Evolutionary conservation across 768 basidiomycete genomes (phyloP), one percentile per base, ranked within the genome.

Genomic region (Boletus patriciae): DNA sequence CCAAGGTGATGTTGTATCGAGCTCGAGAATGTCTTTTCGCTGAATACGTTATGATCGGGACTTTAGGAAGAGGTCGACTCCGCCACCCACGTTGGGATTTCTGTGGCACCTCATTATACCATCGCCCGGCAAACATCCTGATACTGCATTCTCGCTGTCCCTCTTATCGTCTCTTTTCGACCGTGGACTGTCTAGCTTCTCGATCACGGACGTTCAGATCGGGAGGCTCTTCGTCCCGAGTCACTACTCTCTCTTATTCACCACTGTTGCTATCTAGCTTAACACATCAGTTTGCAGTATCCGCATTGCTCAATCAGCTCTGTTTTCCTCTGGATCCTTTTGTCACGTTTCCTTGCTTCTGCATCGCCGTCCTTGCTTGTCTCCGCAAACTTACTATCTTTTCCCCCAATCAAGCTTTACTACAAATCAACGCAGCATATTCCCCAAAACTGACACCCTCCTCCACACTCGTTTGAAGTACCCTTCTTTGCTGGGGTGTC

Each of bases 1-100:
- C 54, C 58, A 71, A 70, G 69, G 69, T 70, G 66, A 70, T 50
- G 66, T 70, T 55, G 62, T 62, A 57, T 58, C 60, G 45, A 70
- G 54, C 47, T 68, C 31, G 50, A 51, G 58, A 50, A 55, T 58
- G 46, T 43, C 41, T 46, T 45, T 43, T 37, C 8, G 46, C 67
- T 70, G 59, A 70, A 70, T 44, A 40, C 52, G 49, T 42, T 34
- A n/a, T 52, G 51, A 53, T 58, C 31, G 48, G 52, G 60, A 15
- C 57, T 60, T 44, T 51, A 62, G 58, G 58, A 61, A 67, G 62
- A 25, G 61, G 62, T 55, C 41, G 46, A 46, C 49, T 55, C 54
- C 58, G 53, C 57, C 52, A 47, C 34, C 36, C 43, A 29, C 38
- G 38, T 47, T 53, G 59, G 23, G 50, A 60, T 57, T 55, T 62